phyloP scores from a whole-genome alignment of 208 protist species.

The Crithidia fasciculata region DNA sequence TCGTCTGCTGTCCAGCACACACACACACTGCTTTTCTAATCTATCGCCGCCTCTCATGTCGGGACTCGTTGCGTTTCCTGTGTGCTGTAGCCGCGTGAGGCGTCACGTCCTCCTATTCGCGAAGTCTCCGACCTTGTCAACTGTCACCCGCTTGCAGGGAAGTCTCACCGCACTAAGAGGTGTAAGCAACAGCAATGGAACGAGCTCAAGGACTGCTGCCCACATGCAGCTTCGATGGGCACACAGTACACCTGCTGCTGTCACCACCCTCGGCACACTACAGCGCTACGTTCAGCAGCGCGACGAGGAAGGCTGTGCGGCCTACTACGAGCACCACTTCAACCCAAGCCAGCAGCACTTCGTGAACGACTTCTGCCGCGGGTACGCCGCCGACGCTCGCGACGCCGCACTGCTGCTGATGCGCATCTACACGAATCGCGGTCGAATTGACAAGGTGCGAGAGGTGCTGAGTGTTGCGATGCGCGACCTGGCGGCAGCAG shows the following conservation, averaged over 20 bases:
- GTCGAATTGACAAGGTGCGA: constrained; percentile 71
- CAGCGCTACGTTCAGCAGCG: constrained; percentile 35
- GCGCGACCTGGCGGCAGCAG: constrained; percentile 43
- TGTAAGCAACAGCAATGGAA: too few species aligned
- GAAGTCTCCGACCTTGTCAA: too few species aligned
- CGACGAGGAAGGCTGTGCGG: constrained; percentile 36
- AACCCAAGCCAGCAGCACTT: constrained; percentile 35
- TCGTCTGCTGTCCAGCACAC: too few species aligned
- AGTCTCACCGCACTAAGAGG: too few species aligned
- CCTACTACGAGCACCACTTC: constrained; percentile 44
- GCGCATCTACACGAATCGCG: constrained; percentile 68
- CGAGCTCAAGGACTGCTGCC: too few species aligned
- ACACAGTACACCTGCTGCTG: neutral
- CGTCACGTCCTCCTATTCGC: too few species aligned
- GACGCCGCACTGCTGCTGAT: constrained; percentile 61
- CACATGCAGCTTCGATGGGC: neutral
- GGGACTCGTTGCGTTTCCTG: too few species aligned
- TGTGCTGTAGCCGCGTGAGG: too few species aligned
- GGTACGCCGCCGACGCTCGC: constrained; percentile 43
- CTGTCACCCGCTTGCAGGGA: too few species aligned
- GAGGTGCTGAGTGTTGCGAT: constrained; percentile 59
- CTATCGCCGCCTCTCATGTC: too few species aligned
- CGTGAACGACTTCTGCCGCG: constrained; percentile 42
- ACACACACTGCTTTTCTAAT: too few species aligned
- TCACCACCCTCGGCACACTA: constrained; percentile 19